These are phyloP conservation scores for Mortierella sp. DNA, from an alignment of 371 early-diverging fungal species.

Conservation along the genomic window DNA sequence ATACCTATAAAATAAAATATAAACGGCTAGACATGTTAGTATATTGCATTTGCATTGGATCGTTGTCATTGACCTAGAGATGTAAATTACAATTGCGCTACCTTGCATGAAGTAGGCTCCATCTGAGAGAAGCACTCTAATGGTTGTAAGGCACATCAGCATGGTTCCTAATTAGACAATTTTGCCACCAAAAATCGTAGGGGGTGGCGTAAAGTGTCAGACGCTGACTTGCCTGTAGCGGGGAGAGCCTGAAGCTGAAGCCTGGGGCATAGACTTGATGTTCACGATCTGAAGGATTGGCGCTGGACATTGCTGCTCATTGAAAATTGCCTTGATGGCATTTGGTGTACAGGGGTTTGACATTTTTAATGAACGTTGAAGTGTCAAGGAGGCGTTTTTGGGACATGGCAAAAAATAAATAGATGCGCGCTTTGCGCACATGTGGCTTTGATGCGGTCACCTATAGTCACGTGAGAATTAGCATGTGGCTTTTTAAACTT, in stretches of 20 bases:
- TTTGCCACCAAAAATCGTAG: constrained; percentile 28
- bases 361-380: constrained; percentile 29
- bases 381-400: background rate
- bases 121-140: constrained; percentile 78
- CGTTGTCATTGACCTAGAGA: background rate
- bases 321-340: constrained; percentile 60
- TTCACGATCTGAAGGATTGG: constrained; percentile 76
- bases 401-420: background rate
- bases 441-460: background rate
- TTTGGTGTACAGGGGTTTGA: constrained; percentile 57
- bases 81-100: constrained; percentile 23
- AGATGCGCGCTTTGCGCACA: constrained; percentile 10
- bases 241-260: constrained; percentile 33
- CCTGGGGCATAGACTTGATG: constrained; percentile 62
- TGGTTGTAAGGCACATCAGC: background rate
- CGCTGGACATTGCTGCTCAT: constrained; percentile 51
- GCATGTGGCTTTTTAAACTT: constrained; percentile 8
- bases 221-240: constrained; percentile 66
- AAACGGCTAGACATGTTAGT: background rate
- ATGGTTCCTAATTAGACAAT: constrained; percentile 4
- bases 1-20: constrained; percentile 60
- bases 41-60: background rate
- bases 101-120: constrained; percentile 77
- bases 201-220: no score
- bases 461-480: background rate